Base-by-base conservation (phyloP, 1,284 basidiomycete species). In the Fomitopsis schrenkii region DNA sequence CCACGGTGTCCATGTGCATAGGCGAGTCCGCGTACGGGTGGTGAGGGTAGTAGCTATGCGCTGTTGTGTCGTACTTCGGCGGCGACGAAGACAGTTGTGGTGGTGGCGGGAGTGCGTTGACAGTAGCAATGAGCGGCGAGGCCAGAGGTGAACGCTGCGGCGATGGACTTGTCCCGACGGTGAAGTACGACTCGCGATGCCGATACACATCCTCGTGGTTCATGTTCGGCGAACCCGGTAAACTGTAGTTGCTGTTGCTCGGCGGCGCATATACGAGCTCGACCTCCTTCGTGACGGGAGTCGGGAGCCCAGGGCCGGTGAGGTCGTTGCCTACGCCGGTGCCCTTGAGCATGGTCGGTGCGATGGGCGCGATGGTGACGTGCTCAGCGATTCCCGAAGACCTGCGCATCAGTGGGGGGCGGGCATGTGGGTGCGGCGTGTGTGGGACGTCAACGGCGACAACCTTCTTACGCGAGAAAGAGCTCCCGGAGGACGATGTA, bases 281-380 rank as follows among this genome's bases (percentile, higher is more conserved):
- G 55, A 86, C 81, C 5, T 74, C 70, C 59, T 70, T 69, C 4
- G 65, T 62, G 9, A 63, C 61, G 10, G 59, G 55, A 5, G 63
- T 48, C 8, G 52, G 57, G 45, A 35, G 60, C 36, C 71, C 75
- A 64, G 78, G 75, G 22, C 72, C 60, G 35, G 72, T 55, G 38
- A 68, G 68, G 50, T 80, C 77, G 59, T 84, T 80, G 9, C 79
- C 82, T 3, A 80, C 74, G 33, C 80, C 82, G 0, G 80, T 82
- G 28, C 92, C 94, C 80, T 98, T 99, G 68, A 99, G 82, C 52
- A 93, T 84, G 1, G 97, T 96, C 0, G 97, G 97, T 0, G 95
- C 91, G 65, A 99, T 96, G 53, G 94, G 91, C 14, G 95, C 95
- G 65, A 98, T 99, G 5, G 95, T 97, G 64, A 94, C 82, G 61